Percentiles rank a stretch among this genome's conserved stretches.
Conservation (phyloP, 2,329 filamentous ascomycete species). For the Hortaea sp. region DNA sequence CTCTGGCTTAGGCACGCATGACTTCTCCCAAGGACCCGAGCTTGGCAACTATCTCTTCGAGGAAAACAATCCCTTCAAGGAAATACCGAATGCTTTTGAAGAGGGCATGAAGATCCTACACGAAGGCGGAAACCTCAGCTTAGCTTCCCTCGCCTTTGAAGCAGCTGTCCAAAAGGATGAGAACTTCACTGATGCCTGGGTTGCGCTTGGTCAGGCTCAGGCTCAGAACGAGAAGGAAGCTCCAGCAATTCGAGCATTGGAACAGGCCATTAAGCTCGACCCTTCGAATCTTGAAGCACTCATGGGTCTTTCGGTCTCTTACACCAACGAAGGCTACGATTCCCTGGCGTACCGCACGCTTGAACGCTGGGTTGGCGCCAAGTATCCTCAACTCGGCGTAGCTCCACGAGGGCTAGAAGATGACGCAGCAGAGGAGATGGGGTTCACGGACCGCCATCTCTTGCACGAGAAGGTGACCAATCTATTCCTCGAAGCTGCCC, state of each 20-base stretch:
- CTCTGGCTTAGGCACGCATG: conserved; percentile 34
- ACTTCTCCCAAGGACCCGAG: conserved; percentile 46
- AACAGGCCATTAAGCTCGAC: conserved; percentile 81
- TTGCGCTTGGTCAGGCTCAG: conserved; percentile 80
- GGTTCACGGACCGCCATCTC: conserved; percentile 84
- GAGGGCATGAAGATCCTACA: conserved; percentile 90
- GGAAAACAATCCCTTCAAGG: conserved; percentile 80
- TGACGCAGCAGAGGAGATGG: conserved; percentile 55
- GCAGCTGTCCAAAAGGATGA: conserved; percentile 86
- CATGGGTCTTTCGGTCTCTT: conserved; percentile 92
- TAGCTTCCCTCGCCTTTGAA: conserved; percentile 91
- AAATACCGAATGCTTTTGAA: conserved; percentile 74
- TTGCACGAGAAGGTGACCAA: conserved; percentile 86
- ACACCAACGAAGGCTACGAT: conserved; percentile 98
- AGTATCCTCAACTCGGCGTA: conserved; percentile 76
- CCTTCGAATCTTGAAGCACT: conserved; percentile 77
- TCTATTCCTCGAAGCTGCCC: conserved; percentile 84
- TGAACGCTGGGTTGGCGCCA: conserved; percentile 91
- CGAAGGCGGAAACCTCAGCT: conserved; percentile 83
- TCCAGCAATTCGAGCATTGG: conserved; percentile 84
- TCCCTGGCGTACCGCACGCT: conserved; percentile 91
- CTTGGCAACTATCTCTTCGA: conserved; percentile 92
- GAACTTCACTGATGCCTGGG: conserved; percentile 85
- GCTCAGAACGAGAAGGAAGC: conserved; percentile 98
- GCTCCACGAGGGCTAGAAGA: conserved; percentile 60